phyloP scores from a whole-genome alignment of 257 asterid genomes.

The Vinca minor region DNA sequence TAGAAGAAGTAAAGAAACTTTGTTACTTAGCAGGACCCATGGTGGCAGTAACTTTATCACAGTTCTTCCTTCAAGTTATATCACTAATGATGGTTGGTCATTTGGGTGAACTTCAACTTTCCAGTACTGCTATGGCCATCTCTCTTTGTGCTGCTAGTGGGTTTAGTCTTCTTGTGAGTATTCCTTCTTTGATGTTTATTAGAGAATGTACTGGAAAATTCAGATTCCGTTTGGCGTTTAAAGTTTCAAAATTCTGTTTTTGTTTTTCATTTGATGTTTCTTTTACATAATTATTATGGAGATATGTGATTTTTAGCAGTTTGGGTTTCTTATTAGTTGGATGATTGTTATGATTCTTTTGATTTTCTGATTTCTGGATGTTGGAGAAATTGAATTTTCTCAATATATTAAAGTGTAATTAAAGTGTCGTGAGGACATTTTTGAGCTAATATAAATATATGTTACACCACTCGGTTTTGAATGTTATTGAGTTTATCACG shows the following conservation, averaged over 20 bases:
- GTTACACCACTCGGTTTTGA: too few relatives aligned
- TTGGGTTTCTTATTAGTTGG: too few relatives aligned
- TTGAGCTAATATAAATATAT: too few relatives aligned
- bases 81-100: constrained; percentile 80
- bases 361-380: neutral
- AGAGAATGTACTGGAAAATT: too few relatives aligned
- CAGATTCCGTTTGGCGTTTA: too few relatives aligned
- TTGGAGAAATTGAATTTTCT: too few relatives aligned
- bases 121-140: constrained; percentile 66
- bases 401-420: too few relatives aligned
- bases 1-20: constrained; percentile 46
- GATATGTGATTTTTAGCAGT: neutral
- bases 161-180: constrained; percentile 59
- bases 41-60: constrained; percentile 61
- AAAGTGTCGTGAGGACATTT: too few relatives aligned
- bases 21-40: constrained; percentile 71
- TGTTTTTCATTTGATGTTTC: neutral
- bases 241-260: neutral
- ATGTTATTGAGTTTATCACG: too few relatives aligned
- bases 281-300: too few relatives aligned
- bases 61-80: constrained; percentile 36
- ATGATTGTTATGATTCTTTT: neutral
- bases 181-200: too few relatives aligned
- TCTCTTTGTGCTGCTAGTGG: constrained; percentile 72
- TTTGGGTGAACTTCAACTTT: constrained; percentile 63